Evolutionary conservation across 805 yeast species (phyloP).

Genomic region (Komagataella mondaviorum): DNA sequence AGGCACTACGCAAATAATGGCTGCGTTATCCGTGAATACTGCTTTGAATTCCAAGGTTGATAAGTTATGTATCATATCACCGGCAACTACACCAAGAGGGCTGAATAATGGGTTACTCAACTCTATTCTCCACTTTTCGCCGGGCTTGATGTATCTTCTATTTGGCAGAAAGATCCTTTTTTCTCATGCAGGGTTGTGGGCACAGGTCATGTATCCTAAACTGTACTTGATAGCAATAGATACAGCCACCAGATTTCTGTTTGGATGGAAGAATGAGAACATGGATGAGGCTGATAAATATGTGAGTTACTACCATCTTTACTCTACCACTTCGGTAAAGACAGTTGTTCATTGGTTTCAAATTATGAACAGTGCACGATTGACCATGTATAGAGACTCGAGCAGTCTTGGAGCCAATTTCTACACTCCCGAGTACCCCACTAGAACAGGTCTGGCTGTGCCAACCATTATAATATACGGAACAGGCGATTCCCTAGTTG

Average conservation of each 20-base stretch:
- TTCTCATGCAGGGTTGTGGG: slow-evolving; percentile 58
- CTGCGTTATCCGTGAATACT: slow-evolving; percentile 57
- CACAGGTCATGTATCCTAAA: slow-evolving; percentile 61
- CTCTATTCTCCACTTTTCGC: slow-evolving; percentile 64
- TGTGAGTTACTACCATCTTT: slow-evolving; percentile 74
- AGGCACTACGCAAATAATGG: slow-evolving; percentile 90
- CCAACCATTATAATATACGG: slow-evolving; percentile 80
- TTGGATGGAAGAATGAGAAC: slow-evolving; percentile 69
- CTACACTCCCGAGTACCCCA: slow-evolving; percentile 28
- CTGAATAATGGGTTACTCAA: slow-evolving; percentile 59
- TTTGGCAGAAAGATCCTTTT: slow-evolving; percentile 69
- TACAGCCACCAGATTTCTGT: slow-evolving; percentile 47
- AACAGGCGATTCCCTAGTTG: slow-evolving; percentile 70
- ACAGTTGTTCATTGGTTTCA: slow-evolving; percentile 95
- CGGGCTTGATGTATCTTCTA: slow-evolving; percentile 53
- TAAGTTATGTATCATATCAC: slow-evolving; percentile 71
- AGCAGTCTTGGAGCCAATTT: slow-evolving; percentile 36
- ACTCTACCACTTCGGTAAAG: slow-evolving; percentile 85
- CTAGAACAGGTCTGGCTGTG: slow-evolving; percentile 37
- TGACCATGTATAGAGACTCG: slow-evolving; percentile 81
- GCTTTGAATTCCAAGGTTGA: slow-evolving; percentile 42
- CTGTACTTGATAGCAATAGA: slow-evolving; percentile 65
- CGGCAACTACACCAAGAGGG: slow-evolving; percentile 89
- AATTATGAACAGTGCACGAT: slow-evolving; percentile 60
- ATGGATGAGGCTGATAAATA: slow-evolving; percentile 63